Evolutionary conservation across 257 asterid genomes (phyloP).

Genomic region (Catharanthus roseus): DNA sequence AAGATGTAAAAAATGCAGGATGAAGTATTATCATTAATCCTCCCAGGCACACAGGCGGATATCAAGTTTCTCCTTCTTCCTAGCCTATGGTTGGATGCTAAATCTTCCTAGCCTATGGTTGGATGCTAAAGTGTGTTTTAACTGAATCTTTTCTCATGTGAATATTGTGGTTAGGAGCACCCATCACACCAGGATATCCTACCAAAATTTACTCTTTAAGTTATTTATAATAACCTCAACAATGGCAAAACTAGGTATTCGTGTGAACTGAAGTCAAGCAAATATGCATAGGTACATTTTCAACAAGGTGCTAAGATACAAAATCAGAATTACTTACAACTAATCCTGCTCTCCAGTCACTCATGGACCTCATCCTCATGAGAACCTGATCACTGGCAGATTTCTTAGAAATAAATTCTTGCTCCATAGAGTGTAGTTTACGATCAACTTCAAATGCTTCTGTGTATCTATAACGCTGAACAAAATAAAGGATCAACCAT

Average conservation of each 20-base stretch:
- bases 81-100: neutral
- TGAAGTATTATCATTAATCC: neutral
- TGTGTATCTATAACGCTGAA: conserved; percentile 72
- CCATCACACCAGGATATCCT: neutral
- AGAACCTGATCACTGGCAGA: conserved; percentile 39
- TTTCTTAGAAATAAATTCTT: conserved; percentile 47
- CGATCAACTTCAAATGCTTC: conserved; percentile 84
- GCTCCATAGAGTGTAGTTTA: conserved; percentile 64
- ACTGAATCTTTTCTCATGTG: neutral
- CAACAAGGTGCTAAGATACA: neutral
- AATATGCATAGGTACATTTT: neutral
- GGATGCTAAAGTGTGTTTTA: neutral
- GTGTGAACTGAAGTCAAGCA: neutral
- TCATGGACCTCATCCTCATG: conserved; percentile 44
- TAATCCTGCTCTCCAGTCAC: conserved; percentile 71
- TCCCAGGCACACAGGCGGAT: neutral
- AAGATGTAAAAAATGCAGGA: neutral
- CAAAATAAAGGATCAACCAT: conserved; percentile 19
- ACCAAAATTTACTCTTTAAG: neutral
- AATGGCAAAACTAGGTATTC: neutral
- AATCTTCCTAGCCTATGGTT: neutral
- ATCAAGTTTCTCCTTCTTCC: neutral
- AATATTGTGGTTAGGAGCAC: neutral
- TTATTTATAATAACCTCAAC: neutral
- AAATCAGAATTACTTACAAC: conserved; percentile 58